Evolutionary conservation across 176 grass and related monocot species (phyloP).

Genomic region (Avena atlantica): DNA sequence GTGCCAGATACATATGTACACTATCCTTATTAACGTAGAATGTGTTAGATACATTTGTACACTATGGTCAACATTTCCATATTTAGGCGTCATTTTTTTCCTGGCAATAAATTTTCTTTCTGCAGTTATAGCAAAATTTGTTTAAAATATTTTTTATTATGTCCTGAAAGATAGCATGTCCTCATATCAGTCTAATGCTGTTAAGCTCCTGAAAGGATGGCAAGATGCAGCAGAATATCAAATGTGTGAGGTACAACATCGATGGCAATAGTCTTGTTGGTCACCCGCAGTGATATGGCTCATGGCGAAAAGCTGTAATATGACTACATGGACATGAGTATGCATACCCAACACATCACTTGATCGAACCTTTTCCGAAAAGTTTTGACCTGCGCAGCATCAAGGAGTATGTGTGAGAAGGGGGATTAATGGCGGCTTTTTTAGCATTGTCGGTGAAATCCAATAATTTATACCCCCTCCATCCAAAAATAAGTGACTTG

Average conservation of each 20-base stretch:
- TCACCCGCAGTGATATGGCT: constrained; percentile 81
- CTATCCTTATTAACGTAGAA: background rate
- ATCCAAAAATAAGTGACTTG: too few species aligned
- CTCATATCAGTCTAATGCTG: constrained; percentile 15
- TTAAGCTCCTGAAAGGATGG: constrained; percentile 63
- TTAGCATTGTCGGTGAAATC: constrained; percentile 42
- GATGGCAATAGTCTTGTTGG: constrained; percentile 78
- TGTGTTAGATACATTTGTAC: background rate
- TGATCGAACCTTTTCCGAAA: constrained; percentile 49
- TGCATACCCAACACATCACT: constrained; percentile 83
- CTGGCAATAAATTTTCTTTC: background rate
- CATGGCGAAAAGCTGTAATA: constrained; percentile 82
- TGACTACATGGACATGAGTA: constrained; percentile 89
- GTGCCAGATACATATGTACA: constrained; percentile 4
- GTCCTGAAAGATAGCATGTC: background rate
- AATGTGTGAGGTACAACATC: constrained; percentile 79
- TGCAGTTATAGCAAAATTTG: background rate
- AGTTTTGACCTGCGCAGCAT: constrained; percentile 40
- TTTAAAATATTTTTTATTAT: background rate
- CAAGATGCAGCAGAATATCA: constrained; percentile 78
- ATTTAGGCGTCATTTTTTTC: background rate
- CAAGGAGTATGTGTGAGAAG: constrained; percentile 26
- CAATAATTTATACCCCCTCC: constrained; percentile 13
- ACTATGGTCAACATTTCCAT: background rate
- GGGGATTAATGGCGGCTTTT: constrained; percentile 44